Evolutionary conservation across 2,329 filamentous ascomycete genomes (phyloP).

Genomic region (Alternaria incomplexa): DNA sequence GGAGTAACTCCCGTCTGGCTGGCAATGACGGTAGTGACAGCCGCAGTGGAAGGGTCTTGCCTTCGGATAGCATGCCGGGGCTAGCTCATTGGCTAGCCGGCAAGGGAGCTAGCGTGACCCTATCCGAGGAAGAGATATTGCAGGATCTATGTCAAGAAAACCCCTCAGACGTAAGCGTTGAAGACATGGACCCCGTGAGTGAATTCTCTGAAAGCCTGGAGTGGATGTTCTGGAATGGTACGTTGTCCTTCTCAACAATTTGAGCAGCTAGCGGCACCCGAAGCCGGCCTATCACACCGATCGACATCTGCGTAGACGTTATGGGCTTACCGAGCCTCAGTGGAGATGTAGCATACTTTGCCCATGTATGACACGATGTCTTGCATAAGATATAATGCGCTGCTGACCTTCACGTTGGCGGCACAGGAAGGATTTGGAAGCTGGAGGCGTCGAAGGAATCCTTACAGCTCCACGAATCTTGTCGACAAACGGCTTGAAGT

Average conservation of each 20-base stretch:
- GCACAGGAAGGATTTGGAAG: background rate
- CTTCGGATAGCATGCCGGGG: slow-evolving; percentile 1
- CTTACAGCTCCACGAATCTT: slow-evolving; percentile 1
- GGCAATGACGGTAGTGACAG: background rate
- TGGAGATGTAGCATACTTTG: slow-evolving; percentile 5
- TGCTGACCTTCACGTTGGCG: slow-evolving; percentile 4
- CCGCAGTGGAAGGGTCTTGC: background rate
- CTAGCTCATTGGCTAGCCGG: background rate
- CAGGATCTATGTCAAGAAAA: background rate
- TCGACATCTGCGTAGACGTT: background rate
- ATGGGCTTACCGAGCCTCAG: slow-evolving; percentile 4
- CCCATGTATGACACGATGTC: slow-evolving; percentile 11
- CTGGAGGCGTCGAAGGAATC: background rate
- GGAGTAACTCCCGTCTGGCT: background rate
- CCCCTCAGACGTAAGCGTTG: background rate
- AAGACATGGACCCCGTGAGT: background rate
- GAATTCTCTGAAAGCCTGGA: background rate
- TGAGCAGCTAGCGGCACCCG: background rate
- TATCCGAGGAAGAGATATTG: background rate
- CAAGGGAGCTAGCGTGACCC: background rate
- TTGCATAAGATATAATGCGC: slow-evolving; percentile 7
- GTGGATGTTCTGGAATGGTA: background rate
- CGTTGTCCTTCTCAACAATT: background rate
- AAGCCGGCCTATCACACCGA: slow-evolving; percentile 1
- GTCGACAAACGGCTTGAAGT: slow-evolving; percentile 1